Conservation (phyloP, 345 rosid species). For the Acer negundo region DNA sequence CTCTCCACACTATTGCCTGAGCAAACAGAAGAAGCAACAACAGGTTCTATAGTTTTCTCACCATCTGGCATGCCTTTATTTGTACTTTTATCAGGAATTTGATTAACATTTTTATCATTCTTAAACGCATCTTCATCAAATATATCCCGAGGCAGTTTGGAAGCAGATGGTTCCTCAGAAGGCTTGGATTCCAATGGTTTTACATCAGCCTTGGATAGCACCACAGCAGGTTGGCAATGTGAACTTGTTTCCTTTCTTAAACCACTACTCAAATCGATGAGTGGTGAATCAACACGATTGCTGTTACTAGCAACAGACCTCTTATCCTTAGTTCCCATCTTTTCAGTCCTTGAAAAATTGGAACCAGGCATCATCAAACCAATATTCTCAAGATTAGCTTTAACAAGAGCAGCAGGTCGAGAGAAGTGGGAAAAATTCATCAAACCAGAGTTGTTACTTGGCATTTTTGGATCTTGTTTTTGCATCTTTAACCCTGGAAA, state of each 20-base stretch:
- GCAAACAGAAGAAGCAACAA: constrained; percentile 68
- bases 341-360: constrained; percentile 25
- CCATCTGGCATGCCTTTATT: constrained; percentile 40
- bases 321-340: constrained; percentile 34
- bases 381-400: constrained; percentile 41
- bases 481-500: constrained; percentile 37
- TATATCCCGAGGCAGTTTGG: constrained; percentile 37
- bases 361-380: constrained; percentile 28
- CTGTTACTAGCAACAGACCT: constrained; percentile 26
- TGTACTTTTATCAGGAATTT: constrained; percentile 34
- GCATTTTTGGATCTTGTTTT: constrained; percentile 39
- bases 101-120: constrained; percentile 23
- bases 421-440: constrained; percentile 67
- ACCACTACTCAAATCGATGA: constrained; percentile 23
- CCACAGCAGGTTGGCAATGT: constrained; percentile 28
- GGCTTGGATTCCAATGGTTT: constrained; percentile 38
- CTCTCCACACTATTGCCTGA: constrained; percentile 71
- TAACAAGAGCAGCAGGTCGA: constrained; percentile 53
- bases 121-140: constrained; percentile 33
- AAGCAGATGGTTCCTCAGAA: constrained; percentile 33
- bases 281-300: constrained; percentile 21
- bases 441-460: constrained; percentile 40
- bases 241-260: constrained; percentile 36
- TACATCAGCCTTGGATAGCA: constrained; percentile 38
- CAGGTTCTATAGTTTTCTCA: constrained; percentile 54